These are phyloP conservation scores for Trichoderma simmonsii DNA, from an alignment of 2,329 filamentous ascomycete genomes.

Conservation along the genomic window DNA sequence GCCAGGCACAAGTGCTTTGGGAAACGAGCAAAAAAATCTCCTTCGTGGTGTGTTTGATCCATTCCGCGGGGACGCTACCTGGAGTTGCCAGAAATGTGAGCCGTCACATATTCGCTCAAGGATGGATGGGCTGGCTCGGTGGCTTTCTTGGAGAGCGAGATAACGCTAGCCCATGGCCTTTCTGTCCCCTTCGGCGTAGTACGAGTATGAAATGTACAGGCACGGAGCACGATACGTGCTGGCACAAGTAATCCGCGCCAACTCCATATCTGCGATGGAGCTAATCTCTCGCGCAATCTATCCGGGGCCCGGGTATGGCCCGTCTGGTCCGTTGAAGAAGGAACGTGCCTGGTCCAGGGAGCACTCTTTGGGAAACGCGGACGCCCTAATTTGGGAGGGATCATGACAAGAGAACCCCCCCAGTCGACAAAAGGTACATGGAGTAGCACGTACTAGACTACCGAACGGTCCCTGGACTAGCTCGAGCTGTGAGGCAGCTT, in stretches of 20 bases:
- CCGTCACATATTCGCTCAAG: not conserved
- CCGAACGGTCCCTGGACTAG: conserved; percentile 5
- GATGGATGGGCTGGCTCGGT: conserved; percentile 11
- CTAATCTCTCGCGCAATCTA: conserved; percentile 19
- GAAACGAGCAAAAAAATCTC: not conserved
- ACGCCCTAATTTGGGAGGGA: conserved; percentile 4
- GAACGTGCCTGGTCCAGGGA: conserved; percentile 8
- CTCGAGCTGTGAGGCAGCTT: not conserved
- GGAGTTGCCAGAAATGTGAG: not conserved
- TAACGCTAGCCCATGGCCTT: not conserved
- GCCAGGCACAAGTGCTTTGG: not conserved
- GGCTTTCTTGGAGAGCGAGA: conserved; percentile 9
- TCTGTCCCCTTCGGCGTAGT: not conserved
- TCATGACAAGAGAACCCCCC: not conserved
- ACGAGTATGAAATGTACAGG: not conserved
- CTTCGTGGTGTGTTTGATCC: not conserved
- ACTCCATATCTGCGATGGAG: conserved; percentile 17
- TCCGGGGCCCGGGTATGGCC: conserved; percentile 17
- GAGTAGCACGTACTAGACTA: not conserved
- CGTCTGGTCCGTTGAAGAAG: conserved; percentile 10
- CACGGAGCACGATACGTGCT: not conserved
- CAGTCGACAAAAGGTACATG: not conserved
- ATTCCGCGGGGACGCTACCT: conserved; percentile 6
- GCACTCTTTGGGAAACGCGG: conserved; percentile 10
- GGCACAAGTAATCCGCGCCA: not conserved